Conservation (phyloP, 495 filamentous ascomycete genomes). For the Aspergillus hancockii region DNA sequence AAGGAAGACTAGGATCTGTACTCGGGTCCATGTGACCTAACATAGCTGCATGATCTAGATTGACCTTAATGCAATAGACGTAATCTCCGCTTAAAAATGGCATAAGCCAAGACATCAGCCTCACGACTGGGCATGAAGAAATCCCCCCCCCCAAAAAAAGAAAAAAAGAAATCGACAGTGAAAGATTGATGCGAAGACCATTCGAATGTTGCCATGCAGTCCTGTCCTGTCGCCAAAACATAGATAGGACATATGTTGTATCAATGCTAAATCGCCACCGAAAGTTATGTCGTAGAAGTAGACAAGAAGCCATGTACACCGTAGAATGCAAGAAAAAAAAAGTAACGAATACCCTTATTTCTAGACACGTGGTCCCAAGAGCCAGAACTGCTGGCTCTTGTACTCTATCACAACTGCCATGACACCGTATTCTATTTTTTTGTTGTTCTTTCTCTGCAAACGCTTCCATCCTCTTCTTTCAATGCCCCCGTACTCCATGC, state of each 20-base stretch:
- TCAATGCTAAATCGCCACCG: neutral
- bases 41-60: slow-evolving; percentile 3
- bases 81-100: neutral
- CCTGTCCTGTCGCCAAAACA: neutral
- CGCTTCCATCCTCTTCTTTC: neutral
- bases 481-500: slow-evolving; percentile 1
- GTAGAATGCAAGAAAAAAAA: neutral
- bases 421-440: slow-evolving; percentile 8
- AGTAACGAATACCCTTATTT: slow-evolving; percentile 9
- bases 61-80: neutral
- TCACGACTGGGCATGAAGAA: neutral
- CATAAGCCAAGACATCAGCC: slow-evolving; percentile 1
- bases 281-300: neutral
- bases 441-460: neutral
- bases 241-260: neutral
- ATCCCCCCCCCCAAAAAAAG: neutral
- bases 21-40: neutral
- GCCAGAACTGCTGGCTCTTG: slow-evolving; percentile 1
- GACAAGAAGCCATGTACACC: slow-evolving; percentile 1
- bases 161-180: neutral
- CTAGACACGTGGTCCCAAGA: slow-evolving; percentile 7
- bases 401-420: slow-evolving; percentile 5
- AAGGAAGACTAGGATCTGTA: neutral
- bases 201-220: neutral
- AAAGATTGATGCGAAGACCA: neutral